phyloP scores from a whole-genome alignment of 1,139 yeast genomes.

The Hyphopichia buzzinii region DNA sequence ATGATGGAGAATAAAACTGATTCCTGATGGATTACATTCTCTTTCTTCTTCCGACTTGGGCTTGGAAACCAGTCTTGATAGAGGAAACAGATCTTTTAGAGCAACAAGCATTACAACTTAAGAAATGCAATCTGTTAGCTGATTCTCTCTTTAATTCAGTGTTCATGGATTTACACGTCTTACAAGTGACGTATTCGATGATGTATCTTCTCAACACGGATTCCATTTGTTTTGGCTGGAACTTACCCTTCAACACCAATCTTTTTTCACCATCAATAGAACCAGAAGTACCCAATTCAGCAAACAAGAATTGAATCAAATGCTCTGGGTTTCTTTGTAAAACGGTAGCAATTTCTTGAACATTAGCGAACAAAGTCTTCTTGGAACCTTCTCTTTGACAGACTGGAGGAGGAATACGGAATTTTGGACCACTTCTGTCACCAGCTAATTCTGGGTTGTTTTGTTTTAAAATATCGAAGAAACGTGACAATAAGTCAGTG shows the following conservation, averaged over 20 bases:
- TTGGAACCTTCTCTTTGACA: constrained; percentile 97
- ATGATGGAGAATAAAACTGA: not conserved
- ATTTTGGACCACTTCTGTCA: constrained; percentile 87
- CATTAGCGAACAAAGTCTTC: constrained; percentile 93
- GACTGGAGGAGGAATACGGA: constrained; percentile 96
- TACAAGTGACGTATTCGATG: constrained; percentile 95
- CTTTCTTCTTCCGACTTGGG: constrained; percentile 81
- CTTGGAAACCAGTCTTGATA: constrained; percentile 99
- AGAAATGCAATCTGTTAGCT: constrained; percentile 92
- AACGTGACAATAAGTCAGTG: constrained; percentile 74
- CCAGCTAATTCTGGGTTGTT: constrained; percentile 99
- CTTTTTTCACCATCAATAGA: constrained; percentile 98
- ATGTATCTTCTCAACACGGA: constrained; percentile 94
- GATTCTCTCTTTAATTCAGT: constrained; percentile 94
- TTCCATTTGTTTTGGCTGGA: constrained; percentile 97
- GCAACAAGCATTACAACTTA: constrained; percentile 98
- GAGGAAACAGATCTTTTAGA: constrained; percentile 96
- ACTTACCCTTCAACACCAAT: constrained; percentile 95
- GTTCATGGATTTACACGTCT: constrained; percentile 97
- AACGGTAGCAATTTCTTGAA: constrained; percentile 90
- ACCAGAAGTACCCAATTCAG: constrained; percentile 99
- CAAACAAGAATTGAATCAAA: constrained; percentile 92
- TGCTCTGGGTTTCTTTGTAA: constrained; percentile 97
- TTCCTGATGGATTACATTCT: constrained; percentile 26
- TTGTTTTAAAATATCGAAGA: constrained; percentile 79